phyloP scores from a whole-genome alignment of 2,329 filamentous ascomycete genomes.

The Nannizziopsis barbatae region DNA sequence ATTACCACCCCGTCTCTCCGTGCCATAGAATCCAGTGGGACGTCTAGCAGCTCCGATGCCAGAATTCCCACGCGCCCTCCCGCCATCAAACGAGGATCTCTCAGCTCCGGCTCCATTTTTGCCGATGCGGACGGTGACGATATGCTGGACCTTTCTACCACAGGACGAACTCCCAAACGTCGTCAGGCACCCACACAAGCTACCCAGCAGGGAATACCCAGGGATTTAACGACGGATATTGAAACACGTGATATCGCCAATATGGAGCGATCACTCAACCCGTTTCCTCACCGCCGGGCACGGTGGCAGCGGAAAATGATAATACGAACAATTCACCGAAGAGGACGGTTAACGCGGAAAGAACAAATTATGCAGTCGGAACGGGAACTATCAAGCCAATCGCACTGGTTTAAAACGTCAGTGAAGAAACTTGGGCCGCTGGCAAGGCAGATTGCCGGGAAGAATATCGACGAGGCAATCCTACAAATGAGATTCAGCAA shows the following conservation, averaged over 20 bases:
- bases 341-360: conserved; percentile 54
- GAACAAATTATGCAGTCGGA: conserved; percentile 59
- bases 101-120: conserved; percentile 33
- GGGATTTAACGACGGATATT: conserved; percentile 17
- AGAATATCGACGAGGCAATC: conserved; percentile 87
- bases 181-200: conserved; percentile 13
- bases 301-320: conserved; percentile 78
- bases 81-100: conserved; percentile 24
- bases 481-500: conserved; percentile 90
- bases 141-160: conserved; percentile 18
- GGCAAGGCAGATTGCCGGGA: conserved; percentile 79
- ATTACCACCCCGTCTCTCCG: conserved; percentile 10
- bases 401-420: conserved; percentile 66
- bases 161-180: conserved; percentile 15
- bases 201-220: conserved; percentile 11
- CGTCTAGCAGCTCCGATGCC: background rate
- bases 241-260: conserved; percentile 39
- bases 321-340: conserved; percentile 58
- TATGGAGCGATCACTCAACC: conserved; percentile 58
- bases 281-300: conserved; percentile 57
- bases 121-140: conserved; percentile 24
- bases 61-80: conserved; percentile 11
- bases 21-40: background rate
- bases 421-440: conserved; percentile 85
- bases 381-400: conserved; percentile 49